Evolutionary conservation across 2,329 filamentous ascomycete genomes (phyloP).

Genomic region (Calycina herbarum): DNA sequence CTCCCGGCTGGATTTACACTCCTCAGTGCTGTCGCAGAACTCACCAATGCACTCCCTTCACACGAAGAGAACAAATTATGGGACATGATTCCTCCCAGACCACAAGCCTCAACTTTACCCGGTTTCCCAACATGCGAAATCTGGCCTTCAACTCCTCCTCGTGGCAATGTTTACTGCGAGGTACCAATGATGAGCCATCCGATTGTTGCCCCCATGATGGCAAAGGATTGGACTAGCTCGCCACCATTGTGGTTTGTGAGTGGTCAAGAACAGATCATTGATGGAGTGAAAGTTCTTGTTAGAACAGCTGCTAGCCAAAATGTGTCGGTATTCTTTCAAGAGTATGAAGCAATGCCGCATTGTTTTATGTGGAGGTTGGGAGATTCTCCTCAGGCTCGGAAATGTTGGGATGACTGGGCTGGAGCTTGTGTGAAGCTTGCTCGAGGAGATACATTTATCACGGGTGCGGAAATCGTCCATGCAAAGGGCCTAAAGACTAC

Average conservation of each 20-base stretch:
- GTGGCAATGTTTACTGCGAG: conserved; percentile 11
- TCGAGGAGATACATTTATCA: neutral
- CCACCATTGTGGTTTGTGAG: conserved; percentile 7
- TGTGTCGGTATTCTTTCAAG: conserved; percentile 6
- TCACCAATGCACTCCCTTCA: conserved; percentile 8
- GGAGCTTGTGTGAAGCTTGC: neutral
- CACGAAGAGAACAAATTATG: neutral
- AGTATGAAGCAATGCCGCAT: conserved; percentile 10
- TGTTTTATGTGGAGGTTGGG: conserved; percentile 6
- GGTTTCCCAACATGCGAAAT: conserved; percentile 7
- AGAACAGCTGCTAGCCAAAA: neutral
- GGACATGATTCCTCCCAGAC: neutral
- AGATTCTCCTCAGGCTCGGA: neutral
- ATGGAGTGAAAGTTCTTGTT: conserved; percentile 8
- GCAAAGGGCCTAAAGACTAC: neutral
- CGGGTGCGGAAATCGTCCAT: neutral
- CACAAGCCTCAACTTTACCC: neutral
- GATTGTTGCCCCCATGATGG: neutral
- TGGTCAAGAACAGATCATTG: conserved; percentile 5
- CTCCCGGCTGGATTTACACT: conserved; percentile 9
- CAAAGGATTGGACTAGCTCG: conserved; percentile 10
- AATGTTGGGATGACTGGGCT: neutral
- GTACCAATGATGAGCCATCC: conserved; percentile 4
- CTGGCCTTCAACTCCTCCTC: conserved; percentile 3
- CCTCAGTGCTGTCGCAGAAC: neutral